These are phyloP conservation scores for Phlyctochytrium planicorne DNA, from an alignment of 192 early-diverging fungal species.

Conservation along the genomic window DNA sequence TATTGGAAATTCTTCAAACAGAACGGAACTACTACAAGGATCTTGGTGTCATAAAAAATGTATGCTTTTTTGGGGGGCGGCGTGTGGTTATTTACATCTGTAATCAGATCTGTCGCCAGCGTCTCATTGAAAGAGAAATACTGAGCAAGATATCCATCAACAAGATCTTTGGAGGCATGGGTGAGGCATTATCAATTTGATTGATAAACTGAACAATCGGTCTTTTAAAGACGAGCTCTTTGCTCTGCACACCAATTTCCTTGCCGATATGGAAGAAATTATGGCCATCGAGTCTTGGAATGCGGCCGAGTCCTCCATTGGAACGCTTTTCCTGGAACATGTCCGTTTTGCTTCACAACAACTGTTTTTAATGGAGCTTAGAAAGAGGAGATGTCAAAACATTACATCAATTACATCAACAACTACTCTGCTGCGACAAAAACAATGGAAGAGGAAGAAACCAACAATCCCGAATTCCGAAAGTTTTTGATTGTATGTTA, in stretches of 20 bases:
- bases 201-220: no score
- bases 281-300: slow-evolving; percentile 33
- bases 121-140: slow-evolving; percentile 33
- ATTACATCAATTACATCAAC: slow-evolving; percentile 44
- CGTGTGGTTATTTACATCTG: not conserved
- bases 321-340: slow-evolving; percentile 38
- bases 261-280: slow-evolving; percentile 36
- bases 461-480: slow-evolving; percentile 36
- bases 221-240: slow-evolving; percentile 40
- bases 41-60: slow-evolving; percentile 39
- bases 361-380: slow-evolving; percentile 30
- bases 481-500: slow-evolving; percentile 11
- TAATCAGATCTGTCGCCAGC: slow-evolving; percentile 33
- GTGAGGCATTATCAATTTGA: slow-evolving; percentile 12
- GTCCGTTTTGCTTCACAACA: slow-evolving; percentile 15
- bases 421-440: slow-evolving; percentile 38
- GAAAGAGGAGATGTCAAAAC: slow-evolving; percentile 35
- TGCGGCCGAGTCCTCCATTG: slow-evolving; percentile 35
- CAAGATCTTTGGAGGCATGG: slow-evolving; percentile 47
- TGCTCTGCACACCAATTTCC: slow-evolving; percentile 36
- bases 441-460: slow-evolving; percentile 36
- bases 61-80: slow-evolving; percentile 6
- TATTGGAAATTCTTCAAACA: slow-evolving; percentile 44
- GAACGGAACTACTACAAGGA: slow-evolving; percentile 45
- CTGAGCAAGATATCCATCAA: slow-evolving; percentile 32